Conservation (phyloP, 2,329 filamentous ascomycete genomes). For the Microascus cirrosus region DNA sequence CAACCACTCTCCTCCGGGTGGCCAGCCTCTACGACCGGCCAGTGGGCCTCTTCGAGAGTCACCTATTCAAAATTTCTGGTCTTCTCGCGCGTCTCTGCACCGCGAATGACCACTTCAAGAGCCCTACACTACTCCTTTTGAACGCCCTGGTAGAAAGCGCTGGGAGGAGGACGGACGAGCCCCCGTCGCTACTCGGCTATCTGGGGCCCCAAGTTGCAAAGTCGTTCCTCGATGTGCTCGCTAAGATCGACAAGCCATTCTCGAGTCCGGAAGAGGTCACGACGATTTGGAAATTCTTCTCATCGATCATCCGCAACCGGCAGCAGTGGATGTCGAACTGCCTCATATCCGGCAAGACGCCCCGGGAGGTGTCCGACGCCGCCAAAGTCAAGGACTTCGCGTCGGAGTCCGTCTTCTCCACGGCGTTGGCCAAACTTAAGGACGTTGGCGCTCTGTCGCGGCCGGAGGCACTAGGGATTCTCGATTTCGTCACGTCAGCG, state of each 20-base stretch:
- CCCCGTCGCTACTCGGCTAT: constrained; percentile 87
- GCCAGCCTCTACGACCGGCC: constrained; percentile 53
- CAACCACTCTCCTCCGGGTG: constrained; percentile 58
- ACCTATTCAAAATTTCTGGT: constrained; percentile 71
- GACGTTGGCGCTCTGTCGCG: constrained; percentile 53
- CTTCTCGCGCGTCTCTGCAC: constrained; percentile 69
- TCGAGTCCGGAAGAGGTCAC: constrained; percentile 52
- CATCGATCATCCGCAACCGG: constrained; percentile 73
- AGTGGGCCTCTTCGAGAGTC: constrained; percentile 58
- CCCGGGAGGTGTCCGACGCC: constrained; percentile 47
- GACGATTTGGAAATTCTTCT: constrained; percentile 74
- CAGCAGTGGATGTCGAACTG: constrained; percentile 97
- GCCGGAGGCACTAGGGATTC: constrained; percentile 59
- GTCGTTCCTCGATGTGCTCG: constrained; percentile 70
- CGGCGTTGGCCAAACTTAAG: constrained; percentile 60
- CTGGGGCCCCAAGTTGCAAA: constrained; percentile 73
- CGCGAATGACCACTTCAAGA: constrained; percentile 52
- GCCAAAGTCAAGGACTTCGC: constrained; percentile 36
- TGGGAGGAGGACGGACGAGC: constrained; percentile 56
- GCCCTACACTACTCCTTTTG: constrained; percentile 56
- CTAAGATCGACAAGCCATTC: constrained; percentile 66
- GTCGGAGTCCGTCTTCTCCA: constrained; percentile 56
- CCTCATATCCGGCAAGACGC: constrained; percentile 77
- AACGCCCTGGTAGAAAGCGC: constrained; percentile 63
- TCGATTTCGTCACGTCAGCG: constrained; percentile 78